These are phyloP conservation scores for Picocystis sp. DNA, from an alignment of 163 green algal species.

Conservation along the genomic window DNA sequence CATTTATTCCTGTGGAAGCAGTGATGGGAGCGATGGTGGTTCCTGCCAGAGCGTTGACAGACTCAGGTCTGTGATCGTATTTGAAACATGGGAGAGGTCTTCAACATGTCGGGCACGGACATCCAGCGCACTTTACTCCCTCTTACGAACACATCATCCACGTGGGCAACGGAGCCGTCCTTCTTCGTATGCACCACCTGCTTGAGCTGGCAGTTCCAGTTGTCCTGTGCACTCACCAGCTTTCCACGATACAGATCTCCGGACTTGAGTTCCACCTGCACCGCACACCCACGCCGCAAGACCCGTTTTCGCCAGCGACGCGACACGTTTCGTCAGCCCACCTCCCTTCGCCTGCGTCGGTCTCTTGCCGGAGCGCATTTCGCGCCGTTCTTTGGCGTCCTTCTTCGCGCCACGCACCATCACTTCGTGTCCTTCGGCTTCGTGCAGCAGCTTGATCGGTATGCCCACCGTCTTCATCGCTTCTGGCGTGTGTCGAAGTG, in stretches of 20 bases:
- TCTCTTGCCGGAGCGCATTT: no score
- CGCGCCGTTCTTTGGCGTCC: not conserved
- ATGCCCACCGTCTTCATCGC: conserved; percentile 50
- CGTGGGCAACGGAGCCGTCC: conserved; percentile 54
- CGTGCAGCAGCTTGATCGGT: conserved; percentile 90
- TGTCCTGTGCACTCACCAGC: conserved; percentile 90
- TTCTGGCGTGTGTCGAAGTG: no score
- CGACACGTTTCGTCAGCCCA: no score
- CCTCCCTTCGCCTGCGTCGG: no score
- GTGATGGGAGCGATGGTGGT: no score
- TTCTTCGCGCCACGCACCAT: conserved; percentile 35
- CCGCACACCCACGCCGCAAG: not conserved
- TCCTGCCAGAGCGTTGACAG: no score
- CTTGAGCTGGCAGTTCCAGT: conserved; percentile 96
- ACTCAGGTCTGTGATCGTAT: conserved; percentile 11
- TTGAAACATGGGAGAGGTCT: conserved; percentile 99
- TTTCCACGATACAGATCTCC: conserved; percentile 88
- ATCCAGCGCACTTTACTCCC: conserved; percentile 42
- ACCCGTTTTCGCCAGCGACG: no score
- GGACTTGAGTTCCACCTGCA: conserved; percentile 84
- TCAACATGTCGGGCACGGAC: conserved; percentile 98
- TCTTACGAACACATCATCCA: conserved; percentile 82
- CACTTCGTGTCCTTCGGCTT: conserved; percentile 86
- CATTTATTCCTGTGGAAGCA: no score
- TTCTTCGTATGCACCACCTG: conserved; percentile 72